Base-by-base conservation (phyloP, 805 yeast species). In the Kodamaea nitidulidarum region DNA sequence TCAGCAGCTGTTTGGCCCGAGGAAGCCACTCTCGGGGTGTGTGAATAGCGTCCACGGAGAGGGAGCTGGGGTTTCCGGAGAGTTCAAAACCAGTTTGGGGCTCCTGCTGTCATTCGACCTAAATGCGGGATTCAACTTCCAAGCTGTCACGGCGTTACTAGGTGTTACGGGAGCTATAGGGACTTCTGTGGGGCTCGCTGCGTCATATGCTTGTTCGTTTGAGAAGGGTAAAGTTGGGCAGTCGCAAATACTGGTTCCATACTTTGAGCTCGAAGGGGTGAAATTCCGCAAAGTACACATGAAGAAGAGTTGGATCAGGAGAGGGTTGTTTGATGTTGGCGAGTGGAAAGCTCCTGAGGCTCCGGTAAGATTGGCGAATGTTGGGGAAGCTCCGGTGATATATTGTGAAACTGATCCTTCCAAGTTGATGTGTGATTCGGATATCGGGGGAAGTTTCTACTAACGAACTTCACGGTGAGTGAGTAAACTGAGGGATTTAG, bases 171-270 rank as follows among this genome's bases (percentile, higher is more conserved):
- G 15, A 5, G 31, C 16, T 7, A 7, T 27, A 7, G 31, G 17
- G 10, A 6, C 16, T 5, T 15, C 16, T 12, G 31, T 27, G 16
- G 31, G 31, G 5, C 10, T 14, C 16, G 4, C 31, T 14, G 15
- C 16, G 10, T 27, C 31, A 2, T 56, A 48, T 30, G 29, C 40
- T 7, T 56, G 61, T 30, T 34, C 30, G 6, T 42, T 54, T 15
- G 41, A 44, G 0, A 42, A 46, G 10, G 55, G 55, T 7, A 12
- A 37, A n/a, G 43, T 48, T 2, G 61, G 58, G 11, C 58, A 55
- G 43, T 41, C 51, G 21, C 48, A 50, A 36, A 25, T 52, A 22
- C 53, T 43, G 32, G 53, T 56, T 4, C 42, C 38, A n/a, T 44
- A 43, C 29, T 15, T 39, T 4, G 44, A 43, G 28, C 25, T 51